Evolutionary conservation across 345 rosid genomes (phyloP).

Genomic region (Physaria fendleri): DNA sequence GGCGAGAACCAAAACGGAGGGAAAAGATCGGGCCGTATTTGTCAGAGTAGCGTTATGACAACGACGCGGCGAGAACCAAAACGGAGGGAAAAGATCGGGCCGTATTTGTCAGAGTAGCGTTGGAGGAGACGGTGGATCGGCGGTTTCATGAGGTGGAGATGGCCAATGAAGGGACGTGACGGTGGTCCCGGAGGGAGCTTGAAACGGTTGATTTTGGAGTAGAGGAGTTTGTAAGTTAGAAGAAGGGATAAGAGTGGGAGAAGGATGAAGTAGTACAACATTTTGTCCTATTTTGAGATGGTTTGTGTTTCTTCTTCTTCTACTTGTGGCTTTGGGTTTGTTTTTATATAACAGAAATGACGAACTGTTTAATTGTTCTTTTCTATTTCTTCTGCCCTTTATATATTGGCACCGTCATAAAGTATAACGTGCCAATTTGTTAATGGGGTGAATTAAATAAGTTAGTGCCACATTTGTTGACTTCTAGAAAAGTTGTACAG

Average conservation of each 20-base stretch:
- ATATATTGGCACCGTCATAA: neutral
- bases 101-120: conserved; percentile 24
- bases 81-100: conserved; percentile 43
- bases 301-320: neutral
- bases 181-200: conserved; percentile 40
- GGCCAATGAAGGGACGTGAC: conserved; percentile 40
- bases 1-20: conserved; percentile 39
- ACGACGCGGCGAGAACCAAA: conserved; percentile 34
- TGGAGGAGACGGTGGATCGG: conserved; percentile 36
- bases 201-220: neutral
- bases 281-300: neutral
- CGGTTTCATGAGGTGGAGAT: conserved; percentile 40
- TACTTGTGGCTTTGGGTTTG: neutral
- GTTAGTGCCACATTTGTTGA: too few species aligned
- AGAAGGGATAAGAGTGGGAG: neutral
- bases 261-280: conserved; percentile 14
- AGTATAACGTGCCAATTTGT: neutral
- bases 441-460: neutral
- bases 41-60: conserved; percentile 30
- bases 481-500: too few species aligned
- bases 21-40: conserved; percentile 43
- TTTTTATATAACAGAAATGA: neutral
- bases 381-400: neutral
- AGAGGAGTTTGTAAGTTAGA: neutral
- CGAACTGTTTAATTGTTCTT: neutral